A percentile compares a stretch with the other conserved stretches of the same genome.
Evolutionary conservation across 2,329 filamentous ascomycete genomes (phyloP).

Genomic region (Tolypocladium inflatum): DNA sequence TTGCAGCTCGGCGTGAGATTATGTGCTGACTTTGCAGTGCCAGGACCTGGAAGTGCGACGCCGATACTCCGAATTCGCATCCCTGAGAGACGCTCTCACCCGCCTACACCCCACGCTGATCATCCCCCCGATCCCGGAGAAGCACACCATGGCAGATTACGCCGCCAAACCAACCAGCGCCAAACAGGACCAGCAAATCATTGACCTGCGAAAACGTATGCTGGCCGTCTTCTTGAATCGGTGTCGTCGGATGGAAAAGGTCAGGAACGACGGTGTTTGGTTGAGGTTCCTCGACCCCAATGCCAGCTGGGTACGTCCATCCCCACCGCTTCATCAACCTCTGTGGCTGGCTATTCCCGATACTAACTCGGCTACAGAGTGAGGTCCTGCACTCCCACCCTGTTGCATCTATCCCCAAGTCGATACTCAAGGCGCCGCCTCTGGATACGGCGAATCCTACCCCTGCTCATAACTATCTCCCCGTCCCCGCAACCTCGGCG

Average conservation of each 20-base stretch:
- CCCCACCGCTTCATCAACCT: not conserved
- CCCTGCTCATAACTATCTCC: conserved; percentile 76
- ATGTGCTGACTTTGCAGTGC: not conserved
- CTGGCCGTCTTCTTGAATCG: conserved; percentile 89
- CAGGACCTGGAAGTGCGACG: conserved; percentile 92
- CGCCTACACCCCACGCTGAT: conserved; percentile 91
- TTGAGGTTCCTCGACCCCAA: conserved; percentile 98
- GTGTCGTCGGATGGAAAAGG: conserved; percentile 84
- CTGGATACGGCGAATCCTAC: conserved; percentile 90
- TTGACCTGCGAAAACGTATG: conserved; percentile 95
- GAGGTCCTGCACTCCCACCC: conserved; percentile 94
- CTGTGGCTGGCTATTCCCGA: not conserved
- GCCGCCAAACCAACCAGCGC: conserved; percentile 96
- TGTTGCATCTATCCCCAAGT: conserved; percentile 84
- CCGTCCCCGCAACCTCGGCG: conserved; percentile 74
- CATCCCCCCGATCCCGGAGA: conserved; percentile 94
- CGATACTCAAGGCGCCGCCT: conserved; percentile 89
- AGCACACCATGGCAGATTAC: conserved; percentile 98
- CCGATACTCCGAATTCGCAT: conserved; percentile 94
- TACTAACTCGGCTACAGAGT: conserved; percentile 44
- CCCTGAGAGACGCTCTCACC: conserved; percentile 77
- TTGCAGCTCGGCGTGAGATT: too few species aligned
- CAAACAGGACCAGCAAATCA: conserved; percentile 94
- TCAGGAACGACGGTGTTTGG: conserved; percentile 89
- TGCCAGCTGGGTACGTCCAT: conserved; percentile 75